A percentile compares a stretch with the other conserved stretches of the same genome.
Conservation (phyloP, 202 grass and related monocot genomes). For the Bolboschoenoplectus hybrid region DNA sequence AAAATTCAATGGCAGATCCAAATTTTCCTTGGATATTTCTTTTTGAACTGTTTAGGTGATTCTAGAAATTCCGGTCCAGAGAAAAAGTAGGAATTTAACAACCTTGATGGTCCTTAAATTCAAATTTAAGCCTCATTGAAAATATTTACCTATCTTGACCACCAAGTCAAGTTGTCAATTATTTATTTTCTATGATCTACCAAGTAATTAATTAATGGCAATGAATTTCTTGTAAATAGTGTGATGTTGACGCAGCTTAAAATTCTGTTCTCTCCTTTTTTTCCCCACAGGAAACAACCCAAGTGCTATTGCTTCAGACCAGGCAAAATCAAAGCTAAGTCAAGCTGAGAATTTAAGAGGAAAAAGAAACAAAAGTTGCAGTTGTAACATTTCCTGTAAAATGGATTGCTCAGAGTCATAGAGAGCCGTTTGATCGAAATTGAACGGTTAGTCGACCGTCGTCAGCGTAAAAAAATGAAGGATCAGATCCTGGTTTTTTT, state of each 20-base stretch:
- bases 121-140: constrained; percentile 4
- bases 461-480: not conserved
- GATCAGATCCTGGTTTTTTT: not conserved
- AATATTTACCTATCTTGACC: not conserved
- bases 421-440: not conserved
- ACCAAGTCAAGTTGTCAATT: not conserved
- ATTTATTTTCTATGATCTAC: not conserved
- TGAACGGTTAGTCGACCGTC: not conserved
- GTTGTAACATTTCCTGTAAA: not conserved
- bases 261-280: constrained; percentile 20
- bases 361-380: not conserved
- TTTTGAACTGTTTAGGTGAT: not conserved
- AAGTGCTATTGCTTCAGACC: constrained; percentile 37
- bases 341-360: constrained; percentile 20
- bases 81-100: not conserved
- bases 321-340: constrained; percentile 13
- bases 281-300: constrained; percentile 23
- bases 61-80: not conserved
- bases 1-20: not conserved
- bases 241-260: constrained; percentile 22
- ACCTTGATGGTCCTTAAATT: not conserved
- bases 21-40: not conserved
- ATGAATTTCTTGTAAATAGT: not conserved
- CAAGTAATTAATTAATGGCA: not conserved
- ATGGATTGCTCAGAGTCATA: not conserved